A percentile compares a stretch with the other conserved stretches of the same genome.
Conservation (phyloP, 2,329 filamentous ascomycete genomes). For the Atkinsonella hypoxylon region DNA sequence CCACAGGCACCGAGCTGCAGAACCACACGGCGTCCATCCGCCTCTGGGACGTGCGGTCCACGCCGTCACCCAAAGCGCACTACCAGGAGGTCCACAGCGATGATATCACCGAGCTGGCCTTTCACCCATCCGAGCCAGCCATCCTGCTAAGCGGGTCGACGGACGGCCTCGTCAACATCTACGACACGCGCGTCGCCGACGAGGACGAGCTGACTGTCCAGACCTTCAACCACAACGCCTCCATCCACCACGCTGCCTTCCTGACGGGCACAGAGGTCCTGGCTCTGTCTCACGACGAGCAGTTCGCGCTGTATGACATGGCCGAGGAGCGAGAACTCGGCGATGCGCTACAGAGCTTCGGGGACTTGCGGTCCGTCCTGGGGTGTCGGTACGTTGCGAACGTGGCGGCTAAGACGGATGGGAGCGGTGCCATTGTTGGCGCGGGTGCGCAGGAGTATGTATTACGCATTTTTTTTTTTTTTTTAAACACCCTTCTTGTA, state of each 20-base stretch:
- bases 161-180: conserved; percentile 68
- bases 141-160: conserved; percentile 66
- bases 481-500: too few species aligned
- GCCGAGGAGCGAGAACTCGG: conserved; percentile 51
- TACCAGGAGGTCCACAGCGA: conserved; percentile 58
- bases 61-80: conserved; percentile 33
- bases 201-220: conserved; percentile 70
- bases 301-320: conserved; percentile 59
- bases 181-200: conserved; percentile 56
- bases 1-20: conserved; percentile 61
- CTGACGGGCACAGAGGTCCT: conserved; percentile 52
- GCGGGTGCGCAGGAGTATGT: conserved; percentile 56
- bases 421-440: conserved; percentile 47
- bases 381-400: conserved; percentile 65
- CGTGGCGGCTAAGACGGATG: conserved; percentile 47
- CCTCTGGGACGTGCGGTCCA: conserved; percentile 49
- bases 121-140: conserved; percentile 47
- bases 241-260: conserved; percentile 65
- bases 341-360: conserved; percentile 44
- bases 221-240: conserved; percentile 66
- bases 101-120: conserved; percentile 47
- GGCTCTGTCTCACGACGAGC: conserved; percentile 68
- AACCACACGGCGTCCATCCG: conserved; percentile 49
- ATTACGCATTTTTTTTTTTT: conserved; percentile 9
- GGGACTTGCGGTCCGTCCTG: conserved; percentile 55